phyloP scores from a whole-genome alignment of 1,284 basidiomycete genomes.

The Amanita bisporigera region DNA sequence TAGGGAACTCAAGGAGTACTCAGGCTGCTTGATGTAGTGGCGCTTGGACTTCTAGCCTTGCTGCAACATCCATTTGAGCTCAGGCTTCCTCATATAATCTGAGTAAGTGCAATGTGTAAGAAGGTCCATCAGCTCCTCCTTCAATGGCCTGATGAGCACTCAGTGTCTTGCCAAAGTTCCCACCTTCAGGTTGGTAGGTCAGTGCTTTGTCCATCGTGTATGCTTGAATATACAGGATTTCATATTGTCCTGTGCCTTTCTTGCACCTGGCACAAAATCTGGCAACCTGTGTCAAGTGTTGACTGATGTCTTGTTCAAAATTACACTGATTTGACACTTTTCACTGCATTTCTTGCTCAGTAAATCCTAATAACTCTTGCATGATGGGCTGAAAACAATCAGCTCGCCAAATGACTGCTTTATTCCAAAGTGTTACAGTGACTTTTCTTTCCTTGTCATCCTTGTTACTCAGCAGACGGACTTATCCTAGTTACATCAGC shows the following conservation, averaged over 20 bases:
- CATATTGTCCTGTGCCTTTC: not conserved
- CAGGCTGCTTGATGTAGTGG: not conserved
- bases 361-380: not conserved
- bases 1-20: not conserved
- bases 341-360: not conserved
- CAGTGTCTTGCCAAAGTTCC: not conserved
- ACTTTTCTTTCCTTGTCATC: too few relatives aligned
- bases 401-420: not conserved
- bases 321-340: not conserved
- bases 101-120: not conserved
- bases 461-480: too few relatives aligned
- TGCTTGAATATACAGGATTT: constrained; percentile 13
- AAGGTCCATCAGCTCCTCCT: not conserved
- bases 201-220: constrained; percentile 18
- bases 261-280: constrained; percentile 11
- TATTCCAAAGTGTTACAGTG: not conserved
- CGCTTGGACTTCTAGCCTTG: not conserved
- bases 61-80: not conserved
- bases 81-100: not conserved
- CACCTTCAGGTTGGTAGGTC: constrained; percentile 13
- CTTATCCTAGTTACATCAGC: too few relatives aligned
- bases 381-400: not conserved
- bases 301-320: constrained; percentile 6
- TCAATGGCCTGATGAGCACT: not conserved
- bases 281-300: constrained; percentile 10